Conservation (phyloP, 140 eudicot species). For the Erigeron philadelphicus region DNA sequence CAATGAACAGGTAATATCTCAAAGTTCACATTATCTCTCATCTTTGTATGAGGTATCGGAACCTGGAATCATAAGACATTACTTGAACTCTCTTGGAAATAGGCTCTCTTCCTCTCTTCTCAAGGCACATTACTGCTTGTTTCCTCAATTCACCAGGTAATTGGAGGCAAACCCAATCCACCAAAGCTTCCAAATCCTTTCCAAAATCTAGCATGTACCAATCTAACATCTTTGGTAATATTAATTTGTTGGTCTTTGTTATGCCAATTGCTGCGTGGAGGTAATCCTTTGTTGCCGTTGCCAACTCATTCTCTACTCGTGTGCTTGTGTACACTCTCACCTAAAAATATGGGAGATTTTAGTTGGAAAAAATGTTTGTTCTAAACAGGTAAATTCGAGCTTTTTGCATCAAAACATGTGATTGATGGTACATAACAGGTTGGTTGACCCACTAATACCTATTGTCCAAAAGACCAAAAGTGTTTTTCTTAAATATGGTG, state of each 20-base stretch:
- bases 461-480: background rate
- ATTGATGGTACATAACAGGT: background rate
- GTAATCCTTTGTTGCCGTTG: slow-evolving; percentile 68
- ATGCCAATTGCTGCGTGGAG: slow-evolving; percentile 73
- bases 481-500: background rate
- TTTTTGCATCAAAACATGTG: background rate
- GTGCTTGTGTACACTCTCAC: slow-evolving; percentile 75
- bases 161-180: slow-evolving; percentile 89
- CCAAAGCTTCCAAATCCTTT: slow-evolving; percentile 64
- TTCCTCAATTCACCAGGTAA: slow-evolving; percentile 63
- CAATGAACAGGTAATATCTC: slow-evolving; percentile 7
- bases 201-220: slow-evolving; percentile 83
- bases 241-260: slow-evolving; percentile 42
- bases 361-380: too few relatives aligned
- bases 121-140: slow-evolving; percentile 55
- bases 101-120: slow-evolving; percentile 45
- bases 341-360: slow-evolving; percentile 30
- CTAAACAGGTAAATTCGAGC: background rate
- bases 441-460: background rate
- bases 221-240: slow-evolving; percentile 70
- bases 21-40: slow-evolving; percentile 24
- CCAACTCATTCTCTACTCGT: slow-evolving; percentile 67
- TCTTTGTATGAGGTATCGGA: slow-evolving; percentile 63
- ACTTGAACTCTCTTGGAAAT: slow-evolving; percentile 50
- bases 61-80: slow-evolving; percentile 61